Evolutionary conservation across 2,329 filamentous ascomycete species (phyloP), one percentile per base, ranked within the genome.

Genomic region (Pestalotiopsis sp.): DNA sequence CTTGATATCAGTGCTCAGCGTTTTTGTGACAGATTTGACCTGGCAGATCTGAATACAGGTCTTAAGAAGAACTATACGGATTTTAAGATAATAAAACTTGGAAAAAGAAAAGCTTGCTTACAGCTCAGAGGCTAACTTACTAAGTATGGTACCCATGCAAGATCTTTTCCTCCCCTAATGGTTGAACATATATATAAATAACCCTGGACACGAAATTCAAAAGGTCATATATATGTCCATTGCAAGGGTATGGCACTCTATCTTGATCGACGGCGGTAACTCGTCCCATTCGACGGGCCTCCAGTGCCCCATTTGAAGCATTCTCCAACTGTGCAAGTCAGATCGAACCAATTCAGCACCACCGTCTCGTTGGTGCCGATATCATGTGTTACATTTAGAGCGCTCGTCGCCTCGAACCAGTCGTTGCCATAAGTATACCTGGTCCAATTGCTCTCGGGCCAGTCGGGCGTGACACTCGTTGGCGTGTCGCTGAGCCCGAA

Each of bases 321-420:
- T 11, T 72, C 68, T 2, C 63, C 70, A 12, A 70, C 68, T 2
- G 69, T 77, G 62, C 80, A 81, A 1, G 75, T 70, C 41, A 82
- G 73, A 68, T 80, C 77, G 45, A 82, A 82, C 73, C 79, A 82
- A 13, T 75, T 72, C 75, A 82, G 73, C 0, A 77, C 80, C 1
- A 77, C 75, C 2, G 74, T 72, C 68, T 81, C 80, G 68, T 82
- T 81, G 36, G 80, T 78, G 41, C 75, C 75, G 52, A 83, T 82
- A 45, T 82, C 76, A 68, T 83, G 81, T 12, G 80, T 72, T 7
- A 82, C 80, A 6, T 78, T 77, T 3, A 70, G 74, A 2, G 81
- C 81, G 25, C 80, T 81, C 65, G 80, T 82, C 0, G 80, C 81
- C 70, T 82, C 77, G 23, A 82, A 75, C 81, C 81, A 82, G 68